Evolutionary conservation across 495 filamentous ascomycete species (phyloP).

Genomic region (Trichoderma erinaceum): DNA sequence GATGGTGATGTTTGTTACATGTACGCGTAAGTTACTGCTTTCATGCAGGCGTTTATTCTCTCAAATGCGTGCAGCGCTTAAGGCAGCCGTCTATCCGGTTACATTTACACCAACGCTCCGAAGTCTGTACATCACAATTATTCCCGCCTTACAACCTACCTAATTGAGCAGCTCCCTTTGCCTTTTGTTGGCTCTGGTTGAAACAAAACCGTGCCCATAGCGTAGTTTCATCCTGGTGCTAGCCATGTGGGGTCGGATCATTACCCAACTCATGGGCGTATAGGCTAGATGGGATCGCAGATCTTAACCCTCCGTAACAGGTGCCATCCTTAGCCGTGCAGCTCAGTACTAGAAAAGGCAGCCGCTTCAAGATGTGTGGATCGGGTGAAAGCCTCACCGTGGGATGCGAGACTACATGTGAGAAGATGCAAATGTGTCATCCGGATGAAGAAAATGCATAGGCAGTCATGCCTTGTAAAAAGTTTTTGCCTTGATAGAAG

Average conservation of each 20-base stretch:
- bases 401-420: neutral
- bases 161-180: neutral
- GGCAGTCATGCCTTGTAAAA: neutral
- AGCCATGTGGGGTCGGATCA: neutral
- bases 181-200: neutral
- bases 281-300: neutral
- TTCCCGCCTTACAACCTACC: neutral
- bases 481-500: no score
- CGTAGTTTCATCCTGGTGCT: neutral
- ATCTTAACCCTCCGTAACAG: conserved; percentile 4
- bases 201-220: neutral
- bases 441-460: neutral
- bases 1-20: no score
- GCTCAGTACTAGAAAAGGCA: neutral
- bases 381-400: neutral
- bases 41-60: no score
- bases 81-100: neutral
- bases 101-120: neutral
- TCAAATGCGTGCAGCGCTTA: neutral
- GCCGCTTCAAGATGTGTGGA: neutral
- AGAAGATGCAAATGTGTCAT: no score
- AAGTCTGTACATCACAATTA: neutral
- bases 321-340: neutral
- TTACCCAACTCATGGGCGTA: neutral
- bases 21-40: no score